Evolutionary conservation across 192 early-diverging fungal genomes (phyloP).

Genomic region (Paraglomus brasilianum): DNA sequence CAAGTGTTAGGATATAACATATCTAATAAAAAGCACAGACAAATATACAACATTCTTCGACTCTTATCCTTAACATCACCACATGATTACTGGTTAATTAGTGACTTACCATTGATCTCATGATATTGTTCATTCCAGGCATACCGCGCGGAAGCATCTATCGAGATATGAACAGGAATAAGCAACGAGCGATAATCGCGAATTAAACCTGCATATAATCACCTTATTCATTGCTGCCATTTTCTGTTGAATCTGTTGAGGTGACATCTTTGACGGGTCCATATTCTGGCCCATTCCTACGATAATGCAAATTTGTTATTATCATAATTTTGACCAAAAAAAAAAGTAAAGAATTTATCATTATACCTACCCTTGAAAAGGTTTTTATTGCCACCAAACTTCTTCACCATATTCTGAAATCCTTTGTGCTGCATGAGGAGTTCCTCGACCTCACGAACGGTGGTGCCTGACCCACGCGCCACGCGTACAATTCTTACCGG

Average conservation of each 20-base stretch:
- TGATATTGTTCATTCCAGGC: conserved; percentile 56
- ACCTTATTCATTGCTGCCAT: conserved; percentile 71
- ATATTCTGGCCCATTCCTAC: conserved; percentile 54
- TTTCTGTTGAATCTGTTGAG: conserved; percentile 68
- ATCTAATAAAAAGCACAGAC: background rate
- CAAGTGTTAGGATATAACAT: background rate
- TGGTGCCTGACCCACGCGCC: conserved; percentile 83
- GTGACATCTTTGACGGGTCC: conserved; percentile 55
- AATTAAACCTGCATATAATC: conserved; percentile 55
- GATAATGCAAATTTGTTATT: conserved; percentile 16
- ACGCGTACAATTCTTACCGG: conserved; percentile 72
- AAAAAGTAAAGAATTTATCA: conserved; percentile 37
- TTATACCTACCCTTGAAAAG: conserved; percentile 64
- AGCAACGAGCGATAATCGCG: conserved; percentile 29
- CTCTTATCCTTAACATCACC: too few species aligned
- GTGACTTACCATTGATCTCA: conserved; percentile 56
- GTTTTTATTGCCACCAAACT: conserved; percentile 88
- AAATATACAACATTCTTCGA: too few species aligned
- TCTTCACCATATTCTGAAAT: conserved; percentile 88
- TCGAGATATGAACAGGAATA: conserved; percentile 23
- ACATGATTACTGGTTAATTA: too few species aligned
- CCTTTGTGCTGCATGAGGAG: conserved; percentile 72
- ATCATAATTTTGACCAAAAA: too few species aligned
- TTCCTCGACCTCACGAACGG: conserved; percentile 78
- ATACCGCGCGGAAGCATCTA: conserved; percentile 46